A percentile compares a stretch with the other conserved stretches of the same genome.
Evolutionary conservation across 257 asterid genomes (phyloP).

Genomic region (Nicotiana otophora): DNA sequence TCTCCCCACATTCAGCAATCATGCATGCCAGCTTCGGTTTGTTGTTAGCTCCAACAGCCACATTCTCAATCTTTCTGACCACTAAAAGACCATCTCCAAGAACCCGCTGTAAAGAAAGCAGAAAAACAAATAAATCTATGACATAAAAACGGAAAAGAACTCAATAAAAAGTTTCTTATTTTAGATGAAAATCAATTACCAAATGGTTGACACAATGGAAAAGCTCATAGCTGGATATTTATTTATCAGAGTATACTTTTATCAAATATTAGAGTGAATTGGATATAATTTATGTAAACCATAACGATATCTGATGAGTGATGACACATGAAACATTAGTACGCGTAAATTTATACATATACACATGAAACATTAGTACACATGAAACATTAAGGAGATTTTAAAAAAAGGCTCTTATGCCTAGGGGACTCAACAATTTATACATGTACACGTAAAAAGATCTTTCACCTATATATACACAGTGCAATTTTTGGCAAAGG

Average conservation of each 20-base stretch:
- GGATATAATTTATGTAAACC: neutral
- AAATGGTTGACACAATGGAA: neutral
- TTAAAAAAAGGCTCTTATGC: neutral
- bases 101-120: slow-evolving; percentile 61
- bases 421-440: neutral
- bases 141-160: neutral
- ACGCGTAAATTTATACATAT: too few relatives aligned
- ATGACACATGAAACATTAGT: neutral
- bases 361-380: neutral
- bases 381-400: neutral
- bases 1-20: slow-evolving; percentile 93
- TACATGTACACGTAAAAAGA: neutral
- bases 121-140: neutral
- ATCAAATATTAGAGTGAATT: neutral
- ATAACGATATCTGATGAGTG: neutral
- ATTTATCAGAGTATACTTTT: neutral
- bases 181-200: neutral
- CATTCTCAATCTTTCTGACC: slow-evolving; percentile 88
- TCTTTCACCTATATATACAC: neutral
- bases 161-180: neutral
- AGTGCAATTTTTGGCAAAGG: neutral
- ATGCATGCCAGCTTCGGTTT: slow-evolving; percentile 79
- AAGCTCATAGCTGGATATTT: neutral
- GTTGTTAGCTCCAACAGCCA: slow-evolving; percentile 81
- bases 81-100: slow-evolving; percentile 88